These are phyloP conservation scores for Auricularia sp. DNA, from an alignment of 768 basidiomycete species.

Conservation along the genomic window DNA sequence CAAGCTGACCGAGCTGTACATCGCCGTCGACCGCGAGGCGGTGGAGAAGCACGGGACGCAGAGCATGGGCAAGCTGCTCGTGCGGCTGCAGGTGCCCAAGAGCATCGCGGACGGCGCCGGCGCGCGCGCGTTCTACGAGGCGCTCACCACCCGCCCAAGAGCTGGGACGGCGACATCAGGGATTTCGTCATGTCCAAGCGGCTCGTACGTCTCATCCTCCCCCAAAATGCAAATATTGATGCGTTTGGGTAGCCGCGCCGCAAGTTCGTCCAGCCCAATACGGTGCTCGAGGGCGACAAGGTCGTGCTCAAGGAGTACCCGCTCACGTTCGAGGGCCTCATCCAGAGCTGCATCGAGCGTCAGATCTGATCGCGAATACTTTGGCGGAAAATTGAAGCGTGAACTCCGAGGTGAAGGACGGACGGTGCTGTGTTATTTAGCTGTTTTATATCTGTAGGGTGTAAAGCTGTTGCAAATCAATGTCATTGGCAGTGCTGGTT, in stretches of 20 bases:
- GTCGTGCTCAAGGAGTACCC: slow-evolving; percentile 74
- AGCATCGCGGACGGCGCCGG: slow-evolving; percentile 77
- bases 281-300: slow-evolving; percentile 52
- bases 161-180: slow-evolving; percentile 68
- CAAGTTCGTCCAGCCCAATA: slow-evolving; percentile 74
- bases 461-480: no score
- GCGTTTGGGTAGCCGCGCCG: slow-evolving; percentile 54
- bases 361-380: slow-evolving; percentile 27
- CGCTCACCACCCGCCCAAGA: slow-evolving; percentile 62
- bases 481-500: no score
- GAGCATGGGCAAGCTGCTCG: slow-evolving; percentile 60
- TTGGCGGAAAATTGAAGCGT: no score
- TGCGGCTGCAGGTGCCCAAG: slow-evolving; percentile 77
- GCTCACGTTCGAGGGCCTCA: slow-evolving; percentile 57
- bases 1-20: slow-evolving; percentile 54
- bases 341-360: slow-evolving; percentile 75
- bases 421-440: no score
- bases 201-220: slow-evolving; percentile 30
- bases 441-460: no score
- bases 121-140: slow-evolving; percentile 69
- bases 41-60: slow-evolving; percentile 56
- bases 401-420: no score
- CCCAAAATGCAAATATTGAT: neutral
- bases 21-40: slow-evolving; percentile 64
- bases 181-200: slow-evolving; percentile 73